phyloP scores from a whole-genome alignment of 805 yeast species.

The Candida nitratophila region DNA sequence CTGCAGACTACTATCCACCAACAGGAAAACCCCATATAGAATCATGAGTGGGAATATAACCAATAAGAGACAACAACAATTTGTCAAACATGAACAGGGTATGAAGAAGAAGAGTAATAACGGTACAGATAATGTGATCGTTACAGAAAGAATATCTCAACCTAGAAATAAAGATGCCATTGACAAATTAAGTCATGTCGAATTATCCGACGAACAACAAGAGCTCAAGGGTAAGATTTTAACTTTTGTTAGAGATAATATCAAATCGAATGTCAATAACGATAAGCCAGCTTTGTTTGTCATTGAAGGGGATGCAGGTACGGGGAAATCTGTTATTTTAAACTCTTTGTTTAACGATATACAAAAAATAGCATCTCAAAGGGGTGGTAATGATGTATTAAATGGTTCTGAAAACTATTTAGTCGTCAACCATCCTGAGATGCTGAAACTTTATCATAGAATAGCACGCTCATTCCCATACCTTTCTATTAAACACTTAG shows the following conservation, averaged over 20 bases:
- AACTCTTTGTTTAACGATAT: constrained; percentile 36
- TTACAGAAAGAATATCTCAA: not conserved
- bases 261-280: constrained; percentile 4
- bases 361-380: constrained; percentile 22
- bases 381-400: constrained; percentile 8
- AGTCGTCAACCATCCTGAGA: constrained; percentile 42
- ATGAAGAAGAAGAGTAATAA: too few species aligned
- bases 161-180: constrained; percentile 18
- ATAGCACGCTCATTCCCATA: constrained; percentile 31
- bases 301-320: constrained; percentile 43
- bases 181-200: constrained; percentile 29
- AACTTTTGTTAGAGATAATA: constrained; percentile 19
- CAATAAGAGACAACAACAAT: not conserved
- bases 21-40: too few species aligned
- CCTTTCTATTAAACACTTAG: constrained; percentile 30
- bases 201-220: constrained; percentile 31
- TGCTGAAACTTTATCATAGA: constrained; percentile 36
- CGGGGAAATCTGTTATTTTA: constrained; percentile 38
- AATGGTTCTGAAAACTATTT: constrained; percentile 28
- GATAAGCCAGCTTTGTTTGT: constrained; percentile 29
- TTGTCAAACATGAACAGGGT: not conserved
- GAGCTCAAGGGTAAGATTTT: constrained; percentile 22
- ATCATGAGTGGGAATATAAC: too few species aligned
- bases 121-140: too few species aligned
- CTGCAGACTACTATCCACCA: too few species aligned